Percentiles rank a stretch among this genome's conserved stretches.
Evolutionary conservation across 164 flowering plant species (phyloP).

Genomic region (Amborella trichopoda): DNA sequence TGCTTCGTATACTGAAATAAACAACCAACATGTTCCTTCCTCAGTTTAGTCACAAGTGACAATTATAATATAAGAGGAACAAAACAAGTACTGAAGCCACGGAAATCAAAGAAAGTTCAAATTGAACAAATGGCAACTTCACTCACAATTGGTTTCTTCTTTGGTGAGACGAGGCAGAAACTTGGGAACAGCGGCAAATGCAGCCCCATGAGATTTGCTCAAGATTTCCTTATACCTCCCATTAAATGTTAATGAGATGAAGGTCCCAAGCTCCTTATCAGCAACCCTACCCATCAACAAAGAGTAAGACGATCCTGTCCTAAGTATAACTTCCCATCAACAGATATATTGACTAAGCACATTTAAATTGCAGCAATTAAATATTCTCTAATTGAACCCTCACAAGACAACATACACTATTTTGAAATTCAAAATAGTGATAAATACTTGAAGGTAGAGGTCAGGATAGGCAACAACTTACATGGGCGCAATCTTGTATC

Average conservation of each 20-base stretch:
- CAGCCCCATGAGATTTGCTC: conserved; percentile 63
- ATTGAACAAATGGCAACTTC: background rate
- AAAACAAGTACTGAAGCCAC: background rate
- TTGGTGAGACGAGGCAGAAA: conserved; percentile 42
- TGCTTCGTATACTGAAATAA: conserved; percentile 56
- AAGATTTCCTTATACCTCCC: conserved; percentile 69
- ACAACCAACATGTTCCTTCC: background rate
- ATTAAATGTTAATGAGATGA: conserved; percentile 61
- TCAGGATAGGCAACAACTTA: conserved; percentile 41
- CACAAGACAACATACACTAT: too few relatives aligned
- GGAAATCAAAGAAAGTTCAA: background rate
- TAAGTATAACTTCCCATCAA: background rate
- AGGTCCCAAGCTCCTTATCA: conserved; percentile 62
- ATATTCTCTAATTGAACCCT: background rate
- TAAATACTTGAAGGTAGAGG: background rate
- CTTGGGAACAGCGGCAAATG: conserved; percentile 43
- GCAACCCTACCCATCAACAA: conserved; percentile 42
- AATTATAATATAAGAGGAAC: background rate
- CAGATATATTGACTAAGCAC: background rate
- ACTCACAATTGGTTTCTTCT: conserved; percentile 67
- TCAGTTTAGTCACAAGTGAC: background rate
- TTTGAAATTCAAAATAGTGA: background rate
- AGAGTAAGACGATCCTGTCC: background rate
- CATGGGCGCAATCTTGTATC: conserved; percentile 76
- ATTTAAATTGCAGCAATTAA: background rate